Evolutionary conservation across 345 rosid species (phyloP).

Genomic region (Syzygium jambos): DNA sequence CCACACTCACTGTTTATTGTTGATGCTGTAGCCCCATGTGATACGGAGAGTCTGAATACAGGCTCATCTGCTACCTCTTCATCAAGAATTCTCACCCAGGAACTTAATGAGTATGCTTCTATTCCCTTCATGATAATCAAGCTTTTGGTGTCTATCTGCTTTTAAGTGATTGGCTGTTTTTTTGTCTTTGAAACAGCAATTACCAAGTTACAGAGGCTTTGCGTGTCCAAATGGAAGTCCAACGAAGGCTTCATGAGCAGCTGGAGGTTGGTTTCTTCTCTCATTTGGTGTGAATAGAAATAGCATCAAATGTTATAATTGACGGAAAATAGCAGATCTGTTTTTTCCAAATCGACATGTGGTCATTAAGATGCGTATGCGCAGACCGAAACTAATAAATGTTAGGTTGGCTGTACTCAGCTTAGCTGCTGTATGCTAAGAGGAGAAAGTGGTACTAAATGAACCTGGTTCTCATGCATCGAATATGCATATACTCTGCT

Average conservation of each 20-base stretch:
- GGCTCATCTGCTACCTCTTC: constrained; percentile 65
- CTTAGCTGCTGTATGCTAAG: neutral
- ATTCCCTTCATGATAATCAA: neutral
- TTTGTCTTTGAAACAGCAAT: constrained; percentile 41
- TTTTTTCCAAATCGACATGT: neutral
- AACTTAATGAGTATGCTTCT: constrained; percentile 60
- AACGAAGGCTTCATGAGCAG: constrained; percentile 85
- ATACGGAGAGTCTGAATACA: constrained; percentile 84
- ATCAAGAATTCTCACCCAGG: constrained; percentile 54
- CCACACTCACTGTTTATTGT: neutral
- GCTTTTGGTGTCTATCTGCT: neutral
- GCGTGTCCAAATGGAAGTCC: constrained; percentile 97
- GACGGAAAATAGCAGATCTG: neutral
- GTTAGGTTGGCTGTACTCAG: neutral
- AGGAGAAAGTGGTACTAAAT: neutral
- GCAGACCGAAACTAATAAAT: neutral
- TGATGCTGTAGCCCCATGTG: constrained; percentile 43
- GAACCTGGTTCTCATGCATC: neutral
- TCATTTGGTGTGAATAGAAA: neutral
- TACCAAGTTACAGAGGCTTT: constrained; percentile 89
- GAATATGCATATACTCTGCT: neutral
- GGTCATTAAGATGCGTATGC: neutral
- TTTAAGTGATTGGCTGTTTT: neutral
- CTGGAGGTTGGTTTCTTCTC: constrained; percentile 59
- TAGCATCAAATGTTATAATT: neutral